Conservation (phyloP, 768 basidiomycete species). For the Mycena kentingensis region DNA sequence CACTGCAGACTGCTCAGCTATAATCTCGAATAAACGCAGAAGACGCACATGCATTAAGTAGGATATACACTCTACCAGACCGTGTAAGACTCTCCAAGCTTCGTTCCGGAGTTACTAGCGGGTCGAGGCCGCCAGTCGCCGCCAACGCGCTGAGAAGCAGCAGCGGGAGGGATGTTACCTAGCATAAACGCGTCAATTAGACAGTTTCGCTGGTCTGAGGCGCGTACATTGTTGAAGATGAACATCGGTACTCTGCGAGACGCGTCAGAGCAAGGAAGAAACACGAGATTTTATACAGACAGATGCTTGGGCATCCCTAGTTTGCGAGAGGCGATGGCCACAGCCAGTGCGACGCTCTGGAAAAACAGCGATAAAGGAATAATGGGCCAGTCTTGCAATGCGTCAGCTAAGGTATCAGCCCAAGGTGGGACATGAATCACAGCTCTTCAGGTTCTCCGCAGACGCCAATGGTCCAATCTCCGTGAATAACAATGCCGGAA, state of each 20-base stretch:
- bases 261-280: background rate
- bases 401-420: background rate
- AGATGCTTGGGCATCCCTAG: slow-evolving; percentile 18
- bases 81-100: slow-evolving; percentile 5
- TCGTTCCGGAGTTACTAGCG: slow-evolving; percentile 9
- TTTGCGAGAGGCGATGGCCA: slow-evolving; percentile 1
- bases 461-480: slow-evolving; percentile 22
- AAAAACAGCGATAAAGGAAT: slow-evolving; percentile 21
- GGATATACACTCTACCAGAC: slow-evolving; percentile 17
- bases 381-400: slow-evolving; percentile 18
- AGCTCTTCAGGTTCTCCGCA: slow-evolving; percentile 10
- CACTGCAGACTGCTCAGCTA: too few relatives aligned
- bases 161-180: slow-evolving; percentile 23
- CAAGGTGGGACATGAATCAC: slow-evolving; percentile 7
- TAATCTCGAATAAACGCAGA: too few relatives aligned
- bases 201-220: background rate
- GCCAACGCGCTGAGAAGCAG: slow-evolving; percentile 18
- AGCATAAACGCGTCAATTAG: background rate
- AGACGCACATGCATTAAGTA: slow-evolving; percentile 22
- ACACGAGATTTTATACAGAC: slow-evolving; percentile 2
- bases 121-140: slow-evolving; percentile 16
- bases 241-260: slow-evolving; percentile 19
- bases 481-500: slow-evolving; percentile 20
- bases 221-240: slow-evolving; percentile 20
- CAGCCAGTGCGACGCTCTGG: slow-evolving; percentile 12